These are phyloP conservation scores for Pelagomonas calceolata DNA, from an alignment of 108 stramenopile genomes.

Conservation along the genomic window DNA sequence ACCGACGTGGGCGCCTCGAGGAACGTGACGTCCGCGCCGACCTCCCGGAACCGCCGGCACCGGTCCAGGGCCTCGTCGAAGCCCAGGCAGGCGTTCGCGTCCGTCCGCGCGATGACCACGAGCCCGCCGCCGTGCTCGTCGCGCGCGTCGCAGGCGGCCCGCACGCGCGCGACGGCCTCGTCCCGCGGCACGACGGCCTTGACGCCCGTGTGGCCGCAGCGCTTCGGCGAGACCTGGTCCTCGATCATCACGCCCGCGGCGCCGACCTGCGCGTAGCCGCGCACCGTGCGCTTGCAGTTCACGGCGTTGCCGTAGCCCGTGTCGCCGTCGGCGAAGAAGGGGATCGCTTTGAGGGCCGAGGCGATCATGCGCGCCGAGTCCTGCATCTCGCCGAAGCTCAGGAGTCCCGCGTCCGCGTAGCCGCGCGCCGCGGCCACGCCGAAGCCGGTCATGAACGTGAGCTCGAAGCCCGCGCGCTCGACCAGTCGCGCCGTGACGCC, in stretches of 20 bases:
- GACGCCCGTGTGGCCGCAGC: constrained; percentile 90
- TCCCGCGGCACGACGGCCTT: constrained; percentile 72
- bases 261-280: constrained; percentile 70
- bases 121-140: constrained; percentile 55
- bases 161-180: constrained; percentile 72
- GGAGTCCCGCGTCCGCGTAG: constrained; percentile 77
- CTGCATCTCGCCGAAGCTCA: constrained; percentile 73
- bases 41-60: constrained; percentile 76
- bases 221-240: constrained; percentile 58
- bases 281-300: constrained; percentile 76
- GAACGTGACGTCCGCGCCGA: constrained; percentile 85
- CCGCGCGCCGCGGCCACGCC: constrained; percentile 75
- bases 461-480: constrained; percentile 65
- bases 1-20: constrained; percentile 71
- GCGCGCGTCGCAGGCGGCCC: constrained; percentile 84
- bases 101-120: constrained; percentile 81
- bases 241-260: constrained; percentile 69
- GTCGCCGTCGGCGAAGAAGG: constrained; percentile 93
- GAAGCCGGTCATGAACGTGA: constrained; percentile 97
- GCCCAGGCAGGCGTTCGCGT: constrained; percentile 73
- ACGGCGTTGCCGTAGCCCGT: constrained; percentile 90
- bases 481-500: constrained; percentile 76
- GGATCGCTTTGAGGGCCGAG: constrained; percentile 69
- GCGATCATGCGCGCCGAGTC: constrained; percentile 54
- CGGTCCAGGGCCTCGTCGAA: constrained; percentile 82